Evolutionary conservation across 2,329 filamentous ascomycete species (phyloP).

Genomic region (Epicoccum sorghinum): DNA sequence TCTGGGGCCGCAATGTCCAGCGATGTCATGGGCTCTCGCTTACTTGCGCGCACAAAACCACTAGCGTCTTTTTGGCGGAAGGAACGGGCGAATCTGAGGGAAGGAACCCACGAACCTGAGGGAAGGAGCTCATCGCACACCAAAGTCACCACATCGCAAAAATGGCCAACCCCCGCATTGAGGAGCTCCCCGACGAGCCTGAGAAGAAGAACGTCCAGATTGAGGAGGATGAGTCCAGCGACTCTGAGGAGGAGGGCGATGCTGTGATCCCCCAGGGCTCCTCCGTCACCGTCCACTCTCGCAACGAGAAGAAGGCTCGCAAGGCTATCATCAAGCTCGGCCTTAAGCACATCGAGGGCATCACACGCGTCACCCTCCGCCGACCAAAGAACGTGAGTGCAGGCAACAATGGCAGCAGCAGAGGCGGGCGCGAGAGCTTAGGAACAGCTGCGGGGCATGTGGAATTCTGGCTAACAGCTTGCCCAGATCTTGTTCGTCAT

Average conservation of each 20-base stretch:
- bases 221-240: constrained; percentile 73
- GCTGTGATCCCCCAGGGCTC: constrained; percentile 80
- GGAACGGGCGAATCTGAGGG: background rate
- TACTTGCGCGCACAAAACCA: constrained; percentile 14
- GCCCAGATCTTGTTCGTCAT: constrained; percentile 96
- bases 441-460: constrained; percentile 14
- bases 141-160: constrained; percentile 51
- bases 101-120: background rate
- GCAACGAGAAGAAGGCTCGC: constrained; percentile 99
- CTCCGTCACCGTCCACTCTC: constrained; percentile 90
- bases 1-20: background rate
- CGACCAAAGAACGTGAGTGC: constrained; percentile 94
- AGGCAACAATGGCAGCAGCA: constrained; percentile 24
- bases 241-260: constrained; percentile 73
- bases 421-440: constrained; percentile 13
- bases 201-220: constrained; percentile 78
- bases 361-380: constrained; percentile 96
- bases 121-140: background rate
- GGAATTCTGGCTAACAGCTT: constrained; percentile 26
- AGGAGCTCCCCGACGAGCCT: constrained; percentile 91
- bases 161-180: constrained; percentile 98
- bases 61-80: too few species aligned
- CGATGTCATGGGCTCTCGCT: constrained; percentile 29
- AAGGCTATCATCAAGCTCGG: constrained; percentile 99
- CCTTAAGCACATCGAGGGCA: constrained; percentile 93